Conservation (phyloP, 2,329 filamentous ascomycete genomes). For the Madurella mycetomatis region DNA sequence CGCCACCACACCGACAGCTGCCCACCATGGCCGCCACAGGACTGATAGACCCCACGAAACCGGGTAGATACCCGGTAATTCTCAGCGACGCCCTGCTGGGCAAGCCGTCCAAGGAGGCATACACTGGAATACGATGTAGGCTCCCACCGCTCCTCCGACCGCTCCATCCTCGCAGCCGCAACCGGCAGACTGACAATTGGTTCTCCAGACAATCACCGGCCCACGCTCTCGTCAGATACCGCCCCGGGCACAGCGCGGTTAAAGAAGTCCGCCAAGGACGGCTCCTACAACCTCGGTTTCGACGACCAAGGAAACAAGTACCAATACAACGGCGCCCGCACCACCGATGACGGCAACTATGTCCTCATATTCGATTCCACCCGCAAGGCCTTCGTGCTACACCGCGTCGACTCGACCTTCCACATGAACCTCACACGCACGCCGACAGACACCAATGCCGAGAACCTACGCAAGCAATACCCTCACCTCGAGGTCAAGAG, state of each 20-base stretch:
- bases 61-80: slow-evolving; percentile 59
- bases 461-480: slow-evolving; percentile 61
- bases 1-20: not conserved
- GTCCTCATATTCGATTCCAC: slow-evolving; percentile 72
- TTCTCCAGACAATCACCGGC: slow-evolving; percentile 57
- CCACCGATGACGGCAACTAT: slow-evolving; percentile 53
- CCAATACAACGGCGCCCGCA: slow-evolving; percentile 56
- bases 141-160: not conserved
- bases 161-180: not conserved
- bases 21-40: slow-evolving; percentile 28
- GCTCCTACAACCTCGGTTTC: slow-evolving; percentile 54
- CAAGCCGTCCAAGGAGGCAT: slow-evolving; percentile 52
- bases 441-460: slow-evolving; percentile 59
- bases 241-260: slow-evolving; percentile 47
- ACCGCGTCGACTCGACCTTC: slow-evolving; percentile 75
- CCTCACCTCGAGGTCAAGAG: slow-evolving; percentile 52
- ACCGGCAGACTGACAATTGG: not conserved
- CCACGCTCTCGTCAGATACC: slow-evolving; percentile 45
- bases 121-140: slow-evolving; percentile 59
- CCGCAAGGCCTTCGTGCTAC: slow-evolving; percentile 73
- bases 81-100: slow-evolving; percentile 59
- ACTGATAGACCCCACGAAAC: slow-evolving; percentile 55
- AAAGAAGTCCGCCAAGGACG: slow-evolving; percentile 48
- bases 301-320: slow-evolving; percentile 54
- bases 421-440: slow-evolving; percentile 78